These are phyloP conservation scores for Candida loeiensis DNA, from an alignment of 805 yeast genomes.

Conservation along the genomic window DNA sequence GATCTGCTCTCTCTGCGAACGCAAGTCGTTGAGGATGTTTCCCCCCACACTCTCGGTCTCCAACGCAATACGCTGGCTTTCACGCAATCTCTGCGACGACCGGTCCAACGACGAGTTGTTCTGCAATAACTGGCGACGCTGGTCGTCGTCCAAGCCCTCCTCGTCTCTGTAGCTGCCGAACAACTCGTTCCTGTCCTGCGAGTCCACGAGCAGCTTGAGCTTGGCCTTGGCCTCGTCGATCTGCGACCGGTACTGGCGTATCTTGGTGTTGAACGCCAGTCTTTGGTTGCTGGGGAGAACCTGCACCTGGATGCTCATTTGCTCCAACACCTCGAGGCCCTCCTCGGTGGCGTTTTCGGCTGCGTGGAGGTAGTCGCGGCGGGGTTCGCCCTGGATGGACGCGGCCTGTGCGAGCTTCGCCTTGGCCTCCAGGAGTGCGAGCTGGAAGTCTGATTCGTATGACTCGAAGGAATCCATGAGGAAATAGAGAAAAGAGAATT, in stretches of 20 bases:
- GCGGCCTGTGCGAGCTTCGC: constrained; percentile 58
- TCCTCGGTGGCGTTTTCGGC: constrained; percentile 74
- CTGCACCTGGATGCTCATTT: constrained; percentile 82
- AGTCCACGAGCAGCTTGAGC: constrained; percentile 58
- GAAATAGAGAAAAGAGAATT: neutral
- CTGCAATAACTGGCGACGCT: constrained; percentile 74
- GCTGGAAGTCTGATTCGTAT: constrained; percentile 69
- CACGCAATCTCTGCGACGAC: constrained; percentile 77
- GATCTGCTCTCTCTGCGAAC: constrained; percentile 92
- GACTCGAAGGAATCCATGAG: constrained; percentile 49
- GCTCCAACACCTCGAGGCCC: constrained; percentile 75
- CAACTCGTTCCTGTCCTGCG: constrained; percentile 65
- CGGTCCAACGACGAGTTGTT: constrained; percentile 80
- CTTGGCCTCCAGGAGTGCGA: constrained; percentile 66
- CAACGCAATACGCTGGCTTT: constrained; percentile 83
- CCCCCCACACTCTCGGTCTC: constrained; percentile 94
- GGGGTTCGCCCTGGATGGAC: constrained; percentile 45
- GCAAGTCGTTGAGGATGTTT: constrained; percentile 77
- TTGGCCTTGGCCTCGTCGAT: constrained; percentile 53
- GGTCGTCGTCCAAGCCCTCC: constrained; percentile 48
- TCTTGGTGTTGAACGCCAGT: constrained; percentile 66
- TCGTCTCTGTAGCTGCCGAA: constrained; percentile 51
- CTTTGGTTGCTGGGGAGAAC: constrained; percentile 74
- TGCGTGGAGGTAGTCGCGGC: constrained; percentile 54
- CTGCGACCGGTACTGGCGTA: constrained; percentile 67